Conservation (phyloP, 2,329 filamentous ascomycete species). For the Apiospora rasikravindrae region DNA sequence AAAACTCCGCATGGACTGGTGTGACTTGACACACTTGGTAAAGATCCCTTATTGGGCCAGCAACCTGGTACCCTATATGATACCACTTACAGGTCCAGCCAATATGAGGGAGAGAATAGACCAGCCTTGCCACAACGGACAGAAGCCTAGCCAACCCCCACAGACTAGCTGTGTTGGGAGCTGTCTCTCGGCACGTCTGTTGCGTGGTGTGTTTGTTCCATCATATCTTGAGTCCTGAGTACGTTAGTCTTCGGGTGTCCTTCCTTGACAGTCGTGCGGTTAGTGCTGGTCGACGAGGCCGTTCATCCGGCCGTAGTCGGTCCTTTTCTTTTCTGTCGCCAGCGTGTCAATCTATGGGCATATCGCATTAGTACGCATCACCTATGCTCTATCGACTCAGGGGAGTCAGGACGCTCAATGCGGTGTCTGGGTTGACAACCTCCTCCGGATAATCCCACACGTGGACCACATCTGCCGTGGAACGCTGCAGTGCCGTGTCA, state of each 20-base stretch:
- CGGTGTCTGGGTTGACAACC: not conserved
- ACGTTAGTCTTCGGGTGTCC: not conserved
- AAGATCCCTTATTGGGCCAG: not conserved
- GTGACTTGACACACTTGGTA: not conserved
- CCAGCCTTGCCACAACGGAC: not conserved
- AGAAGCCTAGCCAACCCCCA: not conserved
- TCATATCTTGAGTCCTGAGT: not conserved
- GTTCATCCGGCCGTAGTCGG: not conserved
- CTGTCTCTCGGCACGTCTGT: not conserved
- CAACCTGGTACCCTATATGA: not conserved
- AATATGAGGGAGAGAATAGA: not conserved
- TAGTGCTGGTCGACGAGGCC: not conserved
- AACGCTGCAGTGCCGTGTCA: constrained; percentile 7
- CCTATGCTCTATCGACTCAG: not conserved
- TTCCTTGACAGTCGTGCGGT: not conserved
- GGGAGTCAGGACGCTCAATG: not conserved
- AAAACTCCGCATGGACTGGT: constrained; percentile 5
- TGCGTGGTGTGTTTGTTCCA: not conserved
- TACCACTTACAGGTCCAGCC: not conserved
- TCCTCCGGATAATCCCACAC: not conserved
- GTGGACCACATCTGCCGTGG: constrained; percentile 9
- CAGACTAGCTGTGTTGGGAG: not conserved
- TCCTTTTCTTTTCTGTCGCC: not conserved
- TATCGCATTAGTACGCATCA: not conserved
- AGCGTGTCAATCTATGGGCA: not conserved